These are phyloP conservation scores for Isabelozyma pseudorhagii DNA, from an alignment of 805 yeast species.

Conservation along the genomic window DNA sequence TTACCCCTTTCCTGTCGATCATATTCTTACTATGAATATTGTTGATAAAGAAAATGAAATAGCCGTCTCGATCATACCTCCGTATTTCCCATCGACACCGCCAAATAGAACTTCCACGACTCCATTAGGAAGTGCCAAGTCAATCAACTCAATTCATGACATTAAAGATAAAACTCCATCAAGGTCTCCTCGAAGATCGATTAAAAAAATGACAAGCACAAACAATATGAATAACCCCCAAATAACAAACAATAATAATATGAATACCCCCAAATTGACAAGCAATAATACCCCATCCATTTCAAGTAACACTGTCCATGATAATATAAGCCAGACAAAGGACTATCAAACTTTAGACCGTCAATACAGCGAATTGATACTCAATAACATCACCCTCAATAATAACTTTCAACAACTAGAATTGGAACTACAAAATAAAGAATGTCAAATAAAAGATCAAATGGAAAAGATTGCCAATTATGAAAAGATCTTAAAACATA, in stretches of 20 bases:
- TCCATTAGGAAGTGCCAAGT: slow-evolving; percentile 5
- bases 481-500: slow-evolving; percentile 24
- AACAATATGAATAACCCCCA: not conserved
- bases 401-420: slow-evolving; percentile 29
- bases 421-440: slow-evolving; percentile 24
- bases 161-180: not conserved
- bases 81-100: not conserved
- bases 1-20: not conserved
- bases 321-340: not conserved
- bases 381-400: slow-evolving; percentile 20
- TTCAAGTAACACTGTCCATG: not conserved
- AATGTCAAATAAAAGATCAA: slow-evolving; percentile 23
- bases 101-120: not conserved
- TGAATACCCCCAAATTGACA: not conserved
- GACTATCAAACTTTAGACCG: slow-evolving; percentile 10
- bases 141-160: slow-evolving; percentile 2
- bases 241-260: not conserved
- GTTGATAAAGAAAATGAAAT: slow-evolving; percentile 1
- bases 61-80: not conserved
- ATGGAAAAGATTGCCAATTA: slow-evolving; percentile 17
- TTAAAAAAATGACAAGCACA: not conserved
- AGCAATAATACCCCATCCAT: no score
- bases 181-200: slow-evolving; percentile 1
- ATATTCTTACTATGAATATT: not conserved
- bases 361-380: slow-evolving; percentile 29